Evolutionary conservation across 2,329 filamentous ascomycete species (phyloP).

Genomic region (Nigrospora osmanthi): DNA sequence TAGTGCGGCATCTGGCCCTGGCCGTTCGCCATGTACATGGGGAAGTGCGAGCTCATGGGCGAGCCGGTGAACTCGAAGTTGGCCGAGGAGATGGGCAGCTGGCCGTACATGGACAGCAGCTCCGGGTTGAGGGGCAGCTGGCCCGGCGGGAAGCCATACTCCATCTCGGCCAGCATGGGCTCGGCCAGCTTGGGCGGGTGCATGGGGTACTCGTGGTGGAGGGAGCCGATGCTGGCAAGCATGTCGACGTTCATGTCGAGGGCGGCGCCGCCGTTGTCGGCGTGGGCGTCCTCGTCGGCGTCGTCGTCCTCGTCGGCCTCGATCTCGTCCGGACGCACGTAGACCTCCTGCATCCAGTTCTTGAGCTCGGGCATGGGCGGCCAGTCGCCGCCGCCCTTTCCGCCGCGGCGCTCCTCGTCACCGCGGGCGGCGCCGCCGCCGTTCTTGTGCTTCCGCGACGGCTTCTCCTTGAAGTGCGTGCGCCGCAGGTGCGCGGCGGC

Average conservation of each 20-base stretch:
- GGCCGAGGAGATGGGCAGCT: constrained; percentile 19
- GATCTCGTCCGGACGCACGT: constrained; percentile 26
- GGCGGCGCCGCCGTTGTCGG: constrained; percentile 15
- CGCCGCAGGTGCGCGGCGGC: constrained; percentile 84
- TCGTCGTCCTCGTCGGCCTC: constrained; percentile 26
- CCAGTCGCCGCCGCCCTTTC: constrained; percentile 46
- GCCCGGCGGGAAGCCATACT: constrained; percentile 10
- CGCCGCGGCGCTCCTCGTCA: constrained; percentile 43
- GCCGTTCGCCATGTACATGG: constrained; percentile 6
- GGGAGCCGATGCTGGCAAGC: background rate
- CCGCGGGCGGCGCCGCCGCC: constrained; percentile 21
- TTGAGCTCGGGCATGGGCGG: constrained; percentile 50
- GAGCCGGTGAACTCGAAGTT: constrained; percentile 18
- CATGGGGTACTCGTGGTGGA: constrained; percentile 3
- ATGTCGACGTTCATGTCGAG: constrained; percentile 1
- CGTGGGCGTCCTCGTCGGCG: constrained; percentile 28
- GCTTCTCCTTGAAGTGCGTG: constrained; percentile 72
- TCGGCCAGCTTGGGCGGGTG: constrained; percentile 4
- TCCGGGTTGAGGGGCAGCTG: constrained; percentile 11
- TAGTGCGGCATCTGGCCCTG: constrained; percentile 16
- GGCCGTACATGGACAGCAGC: constrained; percentile 8
- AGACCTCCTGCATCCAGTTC: constrained; percentile 50
- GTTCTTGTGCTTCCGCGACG: constrained; percentile 32
- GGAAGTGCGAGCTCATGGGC: constrained; percentile 9
- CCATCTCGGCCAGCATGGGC: constrained; percentile 8